Evolutionary conservation across 192 early-diverging fungal genomes (phyloP).

Genomic region (Gonapodya prolifera): DNA sequence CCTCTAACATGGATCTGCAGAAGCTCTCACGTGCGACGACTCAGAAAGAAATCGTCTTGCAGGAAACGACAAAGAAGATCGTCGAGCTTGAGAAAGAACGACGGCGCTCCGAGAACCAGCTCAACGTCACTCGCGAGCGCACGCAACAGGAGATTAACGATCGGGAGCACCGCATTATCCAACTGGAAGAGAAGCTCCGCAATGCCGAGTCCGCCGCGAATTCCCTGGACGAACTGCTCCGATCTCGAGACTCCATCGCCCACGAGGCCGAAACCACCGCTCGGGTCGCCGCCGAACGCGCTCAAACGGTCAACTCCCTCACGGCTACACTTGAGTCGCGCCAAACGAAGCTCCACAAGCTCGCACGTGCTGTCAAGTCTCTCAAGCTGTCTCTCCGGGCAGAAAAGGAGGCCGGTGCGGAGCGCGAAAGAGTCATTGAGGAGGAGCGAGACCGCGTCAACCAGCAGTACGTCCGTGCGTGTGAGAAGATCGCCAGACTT

Average conservation of each 20-base stretch:
- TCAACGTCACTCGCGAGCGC: background rate
- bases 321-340: background rate
- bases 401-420: background rate
- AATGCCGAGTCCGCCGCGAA: background rate
- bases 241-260: background rate
- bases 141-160: background rate
- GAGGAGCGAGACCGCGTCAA: background rate
- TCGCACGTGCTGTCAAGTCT: background rate
- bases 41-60: background rate
- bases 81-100: background rate
- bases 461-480: background rate
- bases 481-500: background rate
- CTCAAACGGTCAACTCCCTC: background rate
- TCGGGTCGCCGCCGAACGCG: background rate
- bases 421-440: background rate
- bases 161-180: background rate
- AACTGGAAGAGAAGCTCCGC: background rate
- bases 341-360: background rate
- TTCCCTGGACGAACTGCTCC: background rate
- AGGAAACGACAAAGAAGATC: background rate
- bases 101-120: background rate
- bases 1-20: background rate
- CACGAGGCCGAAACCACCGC: background rate
- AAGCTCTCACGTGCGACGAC: background rate
- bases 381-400: background rate